Conservation (phyloP, 768 basidiomycete species). For the Daedaleopsis sinensis region DNA sequence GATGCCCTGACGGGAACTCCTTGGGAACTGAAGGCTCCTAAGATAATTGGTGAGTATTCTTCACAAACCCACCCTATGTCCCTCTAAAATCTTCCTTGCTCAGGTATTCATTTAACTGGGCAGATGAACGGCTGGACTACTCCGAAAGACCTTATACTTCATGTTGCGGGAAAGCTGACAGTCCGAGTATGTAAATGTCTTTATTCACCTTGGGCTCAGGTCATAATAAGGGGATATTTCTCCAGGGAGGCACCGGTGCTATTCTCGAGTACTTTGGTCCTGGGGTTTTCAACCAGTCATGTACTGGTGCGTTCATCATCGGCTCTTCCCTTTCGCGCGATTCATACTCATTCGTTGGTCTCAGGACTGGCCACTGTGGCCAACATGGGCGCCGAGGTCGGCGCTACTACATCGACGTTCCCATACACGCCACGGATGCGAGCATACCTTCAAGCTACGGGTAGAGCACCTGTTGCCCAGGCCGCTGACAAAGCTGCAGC, state of each 20-base stretch:
- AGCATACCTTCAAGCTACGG: conserved; percentile 87
- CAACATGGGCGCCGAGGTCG: conserved; percentile 99
- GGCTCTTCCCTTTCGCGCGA: background rate
- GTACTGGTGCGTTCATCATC: conserved; percentile 64
- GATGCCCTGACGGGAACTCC: conserved; percentile 98
- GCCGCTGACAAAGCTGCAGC: conserved; percentile 86
- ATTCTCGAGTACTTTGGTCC: conserved; percentile 98
- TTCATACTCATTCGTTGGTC: background rate
- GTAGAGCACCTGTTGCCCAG: conserved; percentile 80
- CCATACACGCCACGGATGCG: conserved; percentile 93
- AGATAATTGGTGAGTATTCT: conserved; percentile 65
- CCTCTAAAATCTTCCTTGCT: background rate
- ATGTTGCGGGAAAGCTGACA: conserved; percentile 92
- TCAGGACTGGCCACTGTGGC: conserved; percentile 90
- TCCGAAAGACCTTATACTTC: conserved; percentile 94
- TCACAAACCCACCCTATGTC: background rate
- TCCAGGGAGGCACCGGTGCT: conserved; percentile 90
- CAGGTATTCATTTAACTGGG: conserved; percentile 89
- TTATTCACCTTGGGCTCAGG: background rate
- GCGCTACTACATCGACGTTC: conserved; percentile 98
- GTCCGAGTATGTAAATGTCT: conserved; percentile 65
- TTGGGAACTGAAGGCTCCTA: conserved; percentile 95
- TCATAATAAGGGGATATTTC: conserved; percentile 3
- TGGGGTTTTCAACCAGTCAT: conserved; percentile 86
- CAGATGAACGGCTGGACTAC: conserved; percentile 90